Base-by-base conservation (phyloP, 2,329 filamentous ascomycete species). In the Monilinia fructicola region DNA sequence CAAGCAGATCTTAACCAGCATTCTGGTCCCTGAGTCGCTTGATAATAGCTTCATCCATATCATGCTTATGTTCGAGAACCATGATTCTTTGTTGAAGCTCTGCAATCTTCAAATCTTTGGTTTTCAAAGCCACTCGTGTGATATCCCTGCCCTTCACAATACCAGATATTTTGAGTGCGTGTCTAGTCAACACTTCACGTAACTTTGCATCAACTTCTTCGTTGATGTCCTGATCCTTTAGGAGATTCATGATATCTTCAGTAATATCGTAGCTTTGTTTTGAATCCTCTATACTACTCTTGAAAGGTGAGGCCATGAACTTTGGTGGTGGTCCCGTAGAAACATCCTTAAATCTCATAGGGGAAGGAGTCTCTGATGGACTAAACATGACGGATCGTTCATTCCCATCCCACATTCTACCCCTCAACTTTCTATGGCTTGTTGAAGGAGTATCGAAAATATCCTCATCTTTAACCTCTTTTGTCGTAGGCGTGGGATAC, bases 71-170 rank as follows among this genome's bases (percentile, higher is more conserved):
- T 73, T 87, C 83, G 46, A 90, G 75, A 16, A 78, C 78, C 6
- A 76, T 66, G 82, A 96, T 80, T 71, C 89, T 79, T 74, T 90
- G 79, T 79, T 88, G 83, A 78, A 96, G 78, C 77, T 90, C 81
- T 76, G 82, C 78, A 76, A 90, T 80, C 78, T 87, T 79, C 75
- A 85, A 78, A 80, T 94, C 88, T 70, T 87, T 88, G 5, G 82
- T 81, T 73, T 85, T 87, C 44, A 91, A 74, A 4, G 83, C 84
- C 11, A 84, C 76, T n/a, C 90, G 79, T 4, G 85, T 83, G 9
- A 89, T 84, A 68, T 94, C 90, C 2, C 90, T 81, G 0, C 89
- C 89, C 69, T 83, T 83, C 50, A 81, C 80, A 26, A 90, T 81
- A 0, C 90, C 90, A 72, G 84, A 85, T 0, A 83, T 81, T 62